These are phyloP conservation scores for Lipomyces sp. DNA, from an alignment of 805 yeast species.

Conservation along the genomic window DNA sequence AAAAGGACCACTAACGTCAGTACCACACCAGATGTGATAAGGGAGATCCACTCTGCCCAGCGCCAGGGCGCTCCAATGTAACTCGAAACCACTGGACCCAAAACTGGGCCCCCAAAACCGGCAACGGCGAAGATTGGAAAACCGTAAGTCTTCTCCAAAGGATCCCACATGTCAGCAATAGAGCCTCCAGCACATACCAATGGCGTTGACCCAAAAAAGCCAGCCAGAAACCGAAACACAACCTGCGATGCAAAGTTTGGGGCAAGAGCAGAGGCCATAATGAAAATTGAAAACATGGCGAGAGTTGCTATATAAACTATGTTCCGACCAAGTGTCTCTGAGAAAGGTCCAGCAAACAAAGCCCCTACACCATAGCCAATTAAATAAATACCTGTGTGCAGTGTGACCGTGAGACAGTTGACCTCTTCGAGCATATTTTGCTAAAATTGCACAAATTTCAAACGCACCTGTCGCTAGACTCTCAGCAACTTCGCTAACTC, in stretches of 20 bases:
- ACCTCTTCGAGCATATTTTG: neutral
- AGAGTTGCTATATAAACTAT: constrained; percentile 59
- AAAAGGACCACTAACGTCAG: constrained; percentile 46
- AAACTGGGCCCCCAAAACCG: constrained; percentile 62
- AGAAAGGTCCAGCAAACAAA: constrained; percentile 61
- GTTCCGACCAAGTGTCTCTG: constrained; percentile 73
- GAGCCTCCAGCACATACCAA: constrained; percentile 88
- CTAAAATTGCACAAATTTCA: neutral
- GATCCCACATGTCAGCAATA: constrained; percentile 68
- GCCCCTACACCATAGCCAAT: constrained; percentile 63
- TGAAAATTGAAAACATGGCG: constrained; percentile 35
- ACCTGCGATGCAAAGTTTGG: constrained; percentile 63
- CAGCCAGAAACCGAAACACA: constrained; percentile 74
- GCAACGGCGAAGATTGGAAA: constrained; percentile 36
- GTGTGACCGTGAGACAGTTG: neutral
- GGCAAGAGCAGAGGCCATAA: constrained; percentile 49
- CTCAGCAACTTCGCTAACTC: constrained; percentile 32
- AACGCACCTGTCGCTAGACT: constrained; percentile 31
- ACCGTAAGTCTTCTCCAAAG: constrained; percentile 32
- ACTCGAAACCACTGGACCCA: constrained; percentile 73
- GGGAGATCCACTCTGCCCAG: constrained; percentile 75
- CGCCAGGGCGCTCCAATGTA: constrained; percentile 69
- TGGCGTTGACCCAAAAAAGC: constrained; percentile 80
- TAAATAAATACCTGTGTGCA: constrained; percentile 49
- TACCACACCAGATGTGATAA: constrained; percentile 59